Base-by-base conservation (phyloP, 192 early-diverging fungal species). In the Phlyctochytrium arcticum region DNA sequence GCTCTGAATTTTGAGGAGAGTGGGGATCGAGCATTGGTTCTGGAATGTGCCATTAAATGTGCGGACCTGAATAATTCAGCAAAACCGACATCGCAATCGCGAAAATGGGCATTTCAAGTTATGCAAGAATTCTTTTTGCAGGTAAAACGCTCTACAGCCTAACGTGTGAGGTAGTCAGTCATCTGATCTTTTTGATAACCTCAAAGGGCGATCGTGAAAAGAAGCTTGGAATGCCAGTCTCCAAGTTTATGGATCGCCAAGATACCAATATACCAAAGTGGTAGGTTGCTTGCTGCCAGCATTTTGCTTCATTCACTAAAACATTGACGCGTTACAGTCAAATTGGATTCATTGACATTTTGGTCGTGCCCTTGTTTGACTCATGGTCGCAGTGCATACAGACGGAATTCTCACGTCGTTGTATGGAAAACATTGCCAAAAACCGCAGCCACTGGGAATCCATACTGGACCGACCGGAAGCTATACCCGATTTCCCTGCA, bases 91-190 rank as follows among this genome's bases (percentile, higher is more conserved):
- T 70, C 78, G 24, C 36, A 54, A 48, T 77, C 72, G 33, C 67
- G 65, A 27, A 39, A 60, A 47, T 85, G 83, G 83, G 72, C 79
- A 5, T 71, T 68, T 37, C 54, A 55, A 49, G 76, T 85, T 21
- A 81, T 85, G 81, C 75, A 84, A 50, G 82, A 84, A 51, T 84
- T 84, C 54, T 84, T 80, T 65, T 36, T 72, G 23, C 80, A 82
- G 67, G 79, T 80, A 60, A n/a, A n/a, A n/a, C n/a, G n/a, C n/a
- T n/a, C n/a, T n/a, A n/a, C n/a, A n/a, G n/a, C n/a, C n/a, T n/a
- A n/a, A n/a, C n/a, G n/a, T n/a, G n/a, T n/a, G n/a, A n/a, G n/a
- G n/a, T n/a, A n/a, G n/a, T n/a, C n/a, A n/a, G n/a, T n/a, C n/a
- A n/a, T n/a, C 6, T 56, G 23, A 10, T 7, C 21, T 17, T 32